Percentiles rank a stretch among this genome's conserved stretches.
Conservation (phyloP, 768 basidiomycete genomes). For the Pleurotus giganteus region DNA sequence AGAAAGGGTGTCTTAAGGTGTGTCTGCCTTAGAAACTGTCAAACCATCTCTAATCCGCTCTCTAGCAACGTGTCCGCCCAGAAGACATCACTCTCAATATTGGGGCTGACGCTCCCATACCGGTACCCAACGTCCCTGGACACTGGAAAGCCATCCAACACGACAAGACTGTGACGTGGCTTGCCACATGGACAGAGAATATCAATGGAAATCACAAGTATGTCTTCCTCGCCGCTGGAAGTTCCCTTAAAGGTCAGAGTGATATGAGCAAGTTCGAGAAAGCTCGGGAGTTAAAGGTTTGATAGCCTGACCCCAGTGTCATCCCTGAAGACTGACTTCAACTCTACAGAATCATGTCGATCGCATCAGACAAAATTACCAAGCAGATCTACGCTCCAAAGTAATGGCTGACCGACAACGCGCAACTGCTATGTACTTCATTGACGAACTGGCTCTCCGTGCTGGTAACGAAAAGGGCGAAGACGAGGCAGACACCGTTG, state of each 20-base stretch:
- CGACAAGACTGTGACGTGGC: constrained; percentile 97
- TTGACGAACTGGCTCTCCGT: constrained; percentile 94
- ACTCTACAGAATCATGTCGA: constrained; percentile 78
- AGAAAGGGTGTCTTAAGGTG: constrained; percentile 94
- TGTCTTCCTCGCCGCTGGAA: constrained; percentile 96
- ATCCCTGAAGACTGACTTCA: constrained; percentile 4
- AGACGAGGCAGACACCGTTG: constrained; percentile 98
- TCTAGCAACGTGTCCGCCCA: constrained; percentile 80
- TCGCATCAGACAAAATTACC: constrained; percentile 87
- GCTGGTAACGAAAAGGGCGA: constrained; percentile 99
- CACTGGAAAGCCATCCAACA: constrained; percentile 87
- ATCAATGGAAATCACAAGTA: constrained; percentile 96
- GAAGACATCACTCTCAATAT: constrained; percentile 98
- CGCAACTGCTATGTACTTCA: constrained; percentile 99
- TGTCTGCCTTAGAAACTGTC: constrained; percentile 16
- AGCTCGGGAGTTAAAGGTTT: constrained; percentile 91
- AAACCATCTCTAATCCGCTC: neutral
- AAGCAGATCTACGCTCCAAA: constrained; percentile 79
- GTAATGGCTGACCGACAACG: constrained; percentile 94
- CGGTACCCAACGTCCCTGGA: constrained; percentile 89
- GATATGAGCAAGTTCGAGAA: constrained; percentile 99
- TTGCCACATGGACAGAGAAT: constrained; percentile 99
- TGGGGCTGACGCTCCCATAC: constrained; percentile 68
- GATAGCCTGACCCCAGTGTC: constrained; percentile 12
- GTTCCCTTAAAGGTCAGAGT: constrained; percentile 96